Percentiles rank a stretch among this genome's conserved stretches.
phyloP scores from a whole-genome alignment of 306 rosid species.

The Dryas drummondii region DNA sequence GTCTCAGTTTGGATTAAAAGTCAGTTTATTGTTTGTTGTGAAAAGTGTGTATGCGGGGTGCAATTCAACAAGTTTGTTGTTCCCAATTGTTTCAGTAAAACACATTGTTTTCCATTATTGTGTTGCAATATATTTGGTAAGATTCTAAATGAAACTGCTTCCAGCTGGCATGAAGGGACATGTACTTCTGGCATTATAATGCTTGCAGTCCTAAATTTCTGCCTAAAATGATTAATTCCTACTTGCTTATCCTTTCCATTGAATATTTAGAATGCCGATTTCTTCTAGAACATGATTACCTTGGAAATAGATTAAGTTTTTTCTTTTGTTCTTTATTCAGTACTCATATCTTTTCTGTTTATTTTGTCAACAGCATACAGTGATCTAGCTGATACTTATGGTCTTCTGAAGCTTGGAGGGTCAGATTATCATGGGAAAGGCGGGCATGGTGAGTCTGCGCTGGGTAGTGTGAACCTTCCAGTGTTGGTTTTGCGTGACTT shows the following conservation, averaged over 20 bases:
- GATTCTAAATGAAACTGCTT: not conserved
- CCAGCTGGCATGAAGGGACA: not conserved
- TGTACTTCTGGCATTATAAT: not conserved
- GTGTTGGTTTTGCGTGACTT: constrained; percentile 66
- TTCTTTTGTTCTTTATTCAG: not conserved
- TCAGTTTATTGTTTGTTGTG: not conserved
- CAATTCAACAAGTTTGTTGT: not conserved
- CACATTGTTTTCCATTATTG: not conserved
- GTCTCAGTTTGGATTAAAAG: not conserved
- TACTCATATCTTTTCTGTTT: constrained; percentile 5
- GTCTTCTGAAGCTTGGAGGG: constrained; percentile 91
- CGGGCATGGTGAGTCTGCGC: constrained; percentile 69
- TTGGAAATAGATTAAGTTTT: not conserved
- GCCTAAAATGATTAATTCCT: too few species aligned
- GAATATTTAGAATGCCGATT: not conserved
- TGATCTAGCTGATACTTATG: constrained; percentile 75
- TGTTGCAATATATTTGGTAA: not conserved
- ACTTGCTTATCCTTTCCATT: too few species aligned
- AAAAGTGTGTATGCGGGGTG: not conserved
- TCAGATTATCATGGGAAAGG: constrained; percentile 93
- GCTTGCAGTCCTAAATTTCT: not conserved
- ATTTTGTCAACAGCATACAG: constrained; percentile 58
- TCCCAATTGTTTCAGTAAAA: not conserved
- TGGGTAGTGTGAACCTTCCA: constrained; percentile 94
- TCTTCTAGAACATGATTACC: not conserved